Evolutionary conservation across 495 filamentous ascomycete genomes (phyloP).

Genomic region (Trichoderma virens): DNA sequence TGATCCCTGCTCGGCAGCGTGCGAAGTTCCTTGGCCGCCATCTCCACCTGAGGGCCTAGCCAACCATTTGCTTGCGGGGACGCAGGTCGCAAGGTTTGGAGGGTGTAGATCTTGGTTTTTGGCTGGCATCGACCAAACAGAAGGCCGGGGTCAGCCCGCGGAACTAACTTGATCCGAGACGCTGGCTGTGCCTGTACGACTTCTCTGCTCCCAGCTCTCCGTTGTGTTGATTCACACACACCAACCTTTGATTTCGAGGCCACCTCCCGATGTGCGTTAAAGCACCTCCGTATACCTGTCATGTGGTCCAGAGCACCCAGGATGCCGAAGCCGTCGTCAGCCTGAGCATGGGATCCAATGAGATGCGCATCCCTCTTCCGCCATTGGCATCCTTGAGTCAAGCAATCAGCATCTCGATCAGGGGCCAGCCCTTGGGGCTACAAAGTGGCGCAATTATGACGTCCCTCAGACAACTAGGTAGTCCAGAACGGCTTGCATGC

Average conservation of each 20-base stretch:
- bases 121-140: slow-evolving; percentile 16
- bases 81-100: neutral
- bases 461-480: neutral
- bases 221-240: too few relatives aligned
- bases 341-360: too few relatives aligned
- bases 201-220: neutral
- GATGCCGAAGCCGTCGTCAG: too few relatives aligned
- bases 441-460: neutral
- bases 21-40: neutral
- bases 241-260: too few relatives aligned
- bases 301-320: too few relatives aligned
- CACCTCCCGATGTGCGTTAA: too few relatives aligned
- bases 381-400: neutral
- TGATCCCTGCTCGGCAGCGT: neutral
- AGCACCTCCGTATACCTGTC: too few relatives aligned
- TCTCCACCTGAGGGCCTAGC: neutral
- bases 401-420: neutral
- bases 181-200: neutral
- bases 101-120: slow-evolving; percentile 18
- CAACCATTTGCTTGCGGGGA: slow-evolving; percentile 13
- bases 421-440: neutral
- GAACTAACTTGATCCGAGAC: neutral
- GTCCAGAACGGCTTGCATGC: neutral
- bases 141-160: neutral
- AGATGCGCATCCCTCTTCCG: too few relatives aligned